Evolutionary conservation across 2,329 filamentous ascomycete species (phyloP).

Genomic region (Drechslerella coelobrocha): DNA sequence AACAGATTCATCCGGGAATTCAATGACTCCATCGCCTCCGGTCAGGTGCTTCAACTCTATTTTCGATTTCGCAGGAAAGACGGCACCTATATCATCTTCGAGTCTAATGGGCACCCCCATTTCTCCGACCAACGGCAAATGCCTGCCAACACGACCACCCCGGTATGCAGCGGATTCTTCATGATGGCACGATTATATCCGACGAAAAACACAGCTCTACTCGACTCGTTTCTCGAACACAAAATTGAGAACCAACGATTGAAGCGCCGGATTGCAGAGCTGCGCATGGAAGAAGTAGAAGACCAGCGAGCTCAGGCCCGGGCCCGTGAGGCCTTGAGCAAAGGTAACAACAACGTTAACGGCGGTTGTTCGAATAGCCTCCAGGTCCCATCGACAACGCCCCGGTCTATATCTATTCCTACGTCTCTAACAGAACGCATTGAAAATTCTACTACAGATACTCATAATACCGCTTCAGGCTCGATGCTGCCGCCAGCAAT

Average conservation of each 20-base stretch:
- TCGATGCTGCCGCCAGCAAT: constrained; percentile 73
- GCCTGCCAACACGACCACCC: constrained; percentile 52
- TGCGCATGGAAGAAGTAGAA: constrained; percentile 83
- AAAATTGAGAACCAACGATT: constrained; percentile 95
- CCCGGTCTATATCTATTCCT: constrained; percentile 47
- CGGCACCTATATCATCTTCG: constrained; percentile 78
- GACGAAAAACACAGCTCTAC: constrained; percentile 80
- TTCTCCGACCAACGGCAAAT: constrained; percentile 69
- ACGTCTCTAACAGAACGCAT: constrained; percentile 54
- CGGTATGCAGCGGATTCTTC: constrained; percentile 82
- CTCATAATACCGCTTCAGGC: constrained; percentile 58
- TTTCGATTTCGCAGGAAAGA: constrained; percentile 82
- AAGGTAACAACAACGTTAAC: constrained; percentile 60
- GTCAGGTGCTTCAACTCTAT: constrained; percentile 81
- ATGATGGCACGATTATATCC: constrained; percentile 91
- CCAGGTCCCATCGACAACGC: constrained; percentile 18
- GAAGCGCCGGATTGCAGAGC: constrained; percentile 79
- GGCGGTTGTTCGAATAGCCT: constrained; percentile 12
- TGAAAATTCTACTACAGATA: constrained; percentile 50
- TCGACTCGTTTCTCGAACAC: constrained; percentile 94
- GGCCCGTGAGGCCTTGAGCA: constrained; percentile 56
- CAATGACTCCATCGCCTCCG: constrained; percentile 84
- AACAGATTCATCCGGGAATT: constrained; percentile 81
- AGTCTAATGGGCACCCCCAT: constrained; percentile 91
- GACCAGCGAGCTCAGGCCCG: constrained; percentile 66